Evolutionary conservation across 768 basidiomycete species (phyloP), one percentile per base, ranked within the genome.

Genomic region (Leucosporidium yakuticum): DNA sequence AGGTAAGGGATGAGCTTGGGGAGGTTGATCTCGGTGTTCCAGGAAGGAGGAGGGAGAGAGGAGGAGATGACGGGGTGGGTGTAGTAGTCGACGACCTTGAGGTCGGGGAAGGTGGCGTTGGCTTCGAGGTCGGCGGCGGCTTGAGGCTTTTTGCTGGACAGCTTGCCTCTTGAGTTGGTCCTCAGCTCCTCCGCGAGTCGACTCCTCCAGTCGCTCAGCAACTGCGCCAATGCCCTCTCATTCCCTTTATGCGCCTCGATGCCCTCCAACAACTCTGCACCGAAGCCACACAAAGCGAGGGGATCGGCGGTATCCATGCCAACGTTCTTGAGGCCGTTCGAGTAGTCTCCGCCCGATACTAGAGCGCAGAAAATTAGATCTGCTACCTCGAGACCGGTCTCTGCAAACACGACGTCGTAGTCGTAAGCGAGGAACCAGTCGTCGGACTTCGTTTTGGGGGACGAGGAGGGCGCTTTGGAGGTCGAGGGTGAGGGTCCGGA

Each of bases 271-370:
- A 71, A 59, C 8, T 36, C 15, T 9, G 5, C 11, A 3, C 47
- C 70, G 67, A 34, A 71, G 20, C 67, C 67, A 2, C 12, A 51
- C 9, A 57, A 25, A 1, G 72, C 69, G 9, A 70, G 55, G n/a
- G 60, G 51, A 9, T 48, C 20, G 11, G 69, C 34, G 8, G 53
- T 63, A 3, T 34, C 48, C 1, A 29, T 1, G 5, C 68, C 65
- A 49, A 49, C 34, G 31, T 44, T 36, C 11, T 31, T 34, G 53
- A 57, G 34, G 11, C 67, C 66, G 29, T 20, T 31, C 19, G 47
- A 48, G 53, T 75, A 73, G 47, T 75, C 74, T 0, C 66, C 72
- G 19, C 74, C 74, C 0, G 44, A 17, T 27, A 75, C 32, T 4
- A 73, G 53, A 0, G 69, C 74, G 25, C 71, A 31, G 19, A 75